Evolutionary conservation across 805 yeast species (phyloP), one percentile per base, ranked within the genome.

Genomic region (Teunomyces barrocoloradensis): DNA sequence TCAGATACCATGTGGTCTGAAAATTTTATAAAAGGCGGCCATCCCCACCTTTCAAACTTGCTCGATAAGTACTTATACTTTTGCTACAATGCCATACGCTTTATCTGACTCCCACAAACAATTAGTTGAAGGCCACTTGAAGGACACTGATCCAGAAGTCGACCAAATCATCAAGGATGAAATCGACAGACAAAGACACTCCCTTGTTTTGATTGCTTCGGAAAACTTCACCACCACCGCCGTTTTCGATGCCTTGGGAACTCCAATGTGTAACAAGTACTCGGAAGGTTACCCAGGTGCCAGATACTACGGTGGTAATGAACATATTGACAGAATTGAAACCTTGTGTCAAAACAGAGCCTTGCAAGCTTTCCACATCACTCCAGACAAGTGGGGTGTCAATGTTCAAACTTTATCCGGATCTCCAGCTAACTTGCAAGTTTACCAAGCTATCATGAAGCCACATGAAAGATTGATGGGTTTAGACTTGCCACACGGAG

Each of bases 231-330:
- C 99, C 47, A 87, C 97, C 43, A 87, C 85, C 57, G 85, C 97
- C 20, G 99, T 92, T 28, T 87, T 92, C 82, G 96, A 92, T 66
- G 82, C 89, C 43, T 78, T 92, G 61, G 98, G 98, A 55, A 87
- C 97, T 23, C 96, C 89, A 66, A 89, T 92, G 96, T 91, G 88
- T 70, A 92, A 92, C 81, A 92, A 92, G 76, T 92, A 92, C 74
- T 90, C 97, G 9, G 99, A 92, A 73, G 98, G 98, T 54, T 92
- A 92, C 73, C 99, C 99, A 36, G 96, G 96, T 56, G 96, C 90
- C 53, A 84, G 99, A 69, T 92, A 92, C 77, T 92, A 92, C 67
- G 99, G 99, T 69, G 99, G 99, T 68, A 92, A 92, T 66, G 90
- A 92, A 72, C 86, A 82, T 73, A 92, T 92, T 61, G 99, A 92